Evolutionary conservation across 352 stramenopile species (phyloP).

Genomic region (Globisporangium nodosum): DNA sequence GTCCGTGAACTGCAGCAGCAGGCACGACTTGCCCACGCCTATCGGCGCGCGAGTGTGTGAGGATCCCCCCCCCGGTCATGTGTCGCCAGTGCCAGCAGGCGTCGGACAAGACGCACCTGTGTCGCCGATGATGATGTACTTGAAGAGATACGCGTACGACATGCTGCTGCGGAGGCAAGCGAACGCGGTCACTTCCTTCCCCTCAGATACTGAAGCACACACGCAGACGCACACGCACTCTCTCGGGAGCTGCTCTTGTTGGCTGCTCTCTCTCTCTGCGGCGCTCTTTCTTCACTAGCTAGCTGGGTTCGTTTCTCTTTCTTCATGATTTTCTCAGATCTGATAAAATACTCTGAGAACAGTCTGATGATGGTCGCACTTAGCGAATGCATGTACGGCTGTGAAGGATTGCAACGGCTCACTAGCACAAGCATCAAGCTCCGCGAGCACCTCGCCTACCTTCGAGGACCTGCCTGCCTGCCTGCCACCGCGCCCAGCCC

Average conservation of each 20-base stretch:
- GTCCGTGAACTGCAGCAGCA: constrained; percentile 99
- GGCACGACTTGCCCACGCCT: constrained; percentile 99
- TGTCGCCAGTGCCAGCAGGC: too few relatives aligned
- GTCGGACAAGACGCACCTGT: constrained; percentile 63
- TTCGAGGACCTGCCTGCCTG: too few relatives aligned
- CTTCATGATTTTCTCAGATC: constrained; percentile 3
- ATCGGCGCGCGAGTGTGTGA: neutral
- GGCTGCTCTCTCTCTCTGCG: neutral
- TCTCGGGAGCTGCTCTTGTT: neutral
- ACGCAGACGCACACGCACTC: neutral
- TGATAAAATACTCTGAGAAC: neutral
- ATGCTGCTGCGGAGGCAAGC: constrained; percentile 29
- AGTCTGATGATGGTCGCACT: too few relatives aligned
- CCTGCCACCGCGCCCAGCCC: too few relatives aligned
- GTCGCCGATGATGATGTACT: constrained; percentile 99
- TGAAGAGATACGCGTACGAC: constrained; percentile 96
- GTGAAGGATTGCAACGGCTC: neutral
- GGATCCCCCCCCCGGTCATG: neutral
- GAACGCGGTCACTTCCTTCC: too few relatives aligned
- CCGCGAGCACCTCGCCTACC: neutral
- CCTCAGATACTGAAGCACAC: neutral
- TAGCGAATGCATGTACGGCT: neutral
- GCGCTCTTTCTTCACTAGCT: neutral
- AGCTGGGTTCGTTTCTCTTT: neutral
- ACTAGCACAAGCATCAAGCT: neutral